A percentile compares a stretch with the other conserved stretches of the same genome.
Conservation (phyloP, 768 basidiomycete genomes). For the Leccinum disarticulatum region DNA sequence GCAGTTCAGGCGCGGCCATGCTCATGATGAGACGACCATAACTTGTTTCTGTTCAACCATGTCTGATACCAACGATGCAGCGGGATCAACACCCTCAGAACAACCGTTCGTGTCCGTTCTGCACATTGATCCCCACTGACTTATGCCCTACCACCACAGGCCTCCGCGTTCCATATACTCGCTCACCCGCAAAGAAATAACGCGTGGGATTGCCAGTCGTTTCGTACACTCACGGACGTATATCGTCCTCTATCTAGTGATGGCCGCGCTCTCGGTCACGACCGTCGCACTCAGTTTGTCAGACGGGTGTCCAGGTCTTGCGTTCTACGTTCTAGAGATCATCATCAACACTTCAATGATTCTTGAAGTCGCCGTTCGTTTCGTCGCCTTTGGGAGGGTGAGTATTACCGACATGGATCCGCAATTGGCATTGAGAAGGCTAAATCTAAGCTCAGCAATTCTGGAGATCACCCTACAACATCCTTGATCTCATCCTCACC, state of each 20-base stretch:
- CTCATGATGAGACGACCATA: constrained; percentile 9
- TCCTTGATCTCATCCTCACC: constrained; percentile 86
- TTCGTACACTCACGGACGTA: constrained; percentile 88
- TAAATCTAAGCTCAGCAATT: constrained; percentile 66
- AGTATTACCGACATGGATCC: constrained; percentile 30
- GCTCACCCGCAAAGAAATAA: constrained; percentile 79
- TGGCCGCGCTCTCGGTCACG: constrained; percentile 84
- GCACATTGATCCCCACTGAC: constrained; percentile 12
- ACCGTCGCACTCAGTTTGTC: constrained; percentile 82
- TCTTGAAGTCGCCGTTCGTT: constrained; percentile 85
- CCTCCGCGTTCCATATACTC: constrained; percentile 82
- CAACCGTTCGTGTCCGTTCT: constrained; percentile 31
- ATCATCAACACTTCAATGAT: constrained; percentile 93
- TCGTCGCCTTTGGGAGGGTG: constrained; percentile 92
- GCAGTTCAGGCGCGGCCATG: neutral
- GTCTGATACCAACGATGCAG: constrained; percentile 36
- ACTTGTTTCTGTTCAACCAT: constrained; percentile 28
- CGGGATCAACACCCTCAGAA: constrained; percentile 30
- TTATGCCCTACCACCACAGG: constrained; percentile 38
- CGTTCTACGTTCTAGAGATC: constrained; percentile 88
- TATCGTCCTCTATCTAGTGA: constrained; percentile 83
- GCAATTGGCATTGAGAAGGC: neutral
- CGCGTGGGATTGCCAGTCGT: constrained; percentile 82
- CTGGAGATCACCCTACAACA: constrained; percentile 74
- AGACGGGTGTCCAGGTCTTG: constrained; percentile 81